A percentile compares a stretch with the other conserved stretches of the same genome.
Evolutionary conservation across 352 stramenopile genomes (phyloP).

Genomic region (Pythium volutum): DNA sequence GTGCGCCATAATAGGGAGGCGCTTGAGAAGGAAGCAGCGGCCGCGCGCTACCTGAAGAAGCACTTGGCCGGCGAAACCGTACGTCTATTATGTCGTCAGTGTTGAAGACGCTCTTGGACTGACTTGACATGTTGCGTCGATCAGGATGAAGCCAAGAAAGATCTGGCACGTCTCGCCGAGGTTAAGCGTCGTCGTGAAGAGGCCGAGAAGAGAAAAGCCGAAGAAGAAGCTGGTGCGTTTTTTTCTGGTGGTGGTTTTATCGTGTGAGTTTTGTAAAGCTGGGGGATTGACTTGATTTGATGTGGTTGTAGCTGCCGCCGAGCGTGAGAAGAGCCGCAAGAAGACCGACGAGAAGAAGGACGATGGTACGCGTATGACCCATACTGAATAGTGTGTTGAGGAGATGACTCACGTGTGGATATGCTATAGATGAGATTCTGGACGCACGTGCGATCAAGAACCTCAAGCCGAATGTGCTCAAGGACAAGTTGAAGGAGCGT

Average conservation of each 20-base stretch:
- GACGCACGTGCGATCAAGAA: slow-evolving; percentile 83
- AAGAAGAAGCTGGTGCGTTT: slow-evolving; percentile 68
- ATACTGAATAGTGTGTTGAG: no score
- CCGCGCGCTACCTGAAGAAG: slow-evolving; percentile 78
- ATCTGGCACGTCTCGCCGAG: slow-evolving; percentile 73
- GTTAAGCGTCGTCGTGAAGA: slow-evolving; percentile 82
- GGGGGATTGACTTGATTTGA: background rate
- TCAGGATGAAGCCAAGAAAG: slow-evolving; percentile 82
- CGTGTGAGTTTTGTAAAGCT: no score
- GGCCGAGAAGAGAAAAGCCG: slow-evolving; percentile 71
- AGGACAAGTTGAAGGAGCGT: slow-evolving; percentile 88
- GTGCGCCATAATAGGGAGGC: slow-evolving; percentile 42
- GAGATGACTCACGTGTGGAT: no score
- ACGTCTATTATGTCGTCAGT: background rate
- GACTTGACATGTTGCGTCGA: background rate
- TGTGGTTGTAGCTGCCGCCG: slow-evolving; percentile 35
- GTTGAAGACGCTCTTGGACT: background rate
- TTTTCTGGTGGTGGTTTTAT: background rate
- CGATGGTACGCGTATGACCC: slow-evolving; percentile 36
- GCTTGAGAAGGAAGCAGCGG: slow-evolving; percentile 79
- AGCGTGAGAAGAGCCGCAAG: slow-evolving; percentile 66
- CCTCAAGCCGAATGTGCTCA: slow-evolving; percentile 84
- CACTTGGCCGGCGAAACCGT: slow-evolving; percentile 83
- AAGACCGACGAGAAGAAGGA: slow-evolving; percentile 63
- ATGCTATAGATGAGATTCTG: slow-evolving; percentile 67